A percentile compares a stretch with the other conserved stretches of the same genome.
These are phyloP conservation scores for Torulaspora pretoriensis DNA, from an alignment of 1,139 yeast species.

Conservation along the genomic window DNA sequence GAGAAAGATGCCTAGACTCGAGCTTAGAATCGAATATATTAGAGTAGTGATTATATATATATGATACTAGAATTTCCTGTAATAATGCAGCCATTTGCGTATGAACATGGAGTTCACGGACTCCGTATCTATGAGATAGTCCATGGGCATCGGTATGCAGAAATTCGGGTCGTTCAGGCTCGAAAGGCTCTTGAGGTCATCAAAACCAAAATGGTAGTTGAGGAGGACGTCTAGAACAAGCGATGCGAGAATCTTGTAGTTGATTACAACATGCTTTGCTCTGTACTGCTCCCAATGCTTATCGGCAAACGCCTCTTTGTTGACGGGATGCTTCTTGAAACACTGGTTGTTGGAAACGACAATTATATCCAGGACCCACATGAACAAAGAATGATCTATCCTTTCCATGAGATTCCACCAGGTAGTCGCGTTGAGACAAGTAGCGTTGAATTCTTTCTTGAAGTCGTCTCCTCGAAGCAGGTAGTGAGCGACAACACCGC, in stretches of 20 bases:
- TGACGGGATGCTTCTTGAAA: conserved; percentile 25
- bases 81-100: conserved; percentile 35
- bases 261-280: conserved; percentile 31
- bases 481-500: conserved; percentile 29
- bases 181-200: conserved; percentile 37
- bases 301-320: conserved; percentile 15
- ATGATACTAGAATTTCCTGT: conserved; percentile 29
- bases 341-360: conserved; percentile 30
- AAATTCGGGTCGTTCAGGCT: conserved; percentile 23
- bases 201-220: conserved; percentile 50
- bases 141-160: conserved; percentile 28
- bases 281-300: conserved; percentile 33
- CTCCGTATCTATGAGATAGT: conserved; percentile 23
- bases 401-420: conserved; percentile 35
- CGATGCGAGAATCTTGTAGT: conserved; percentile 41
- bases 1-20: neutral
- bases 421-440: conserved; percentile 31
- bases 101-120: conserved; percentile 27
- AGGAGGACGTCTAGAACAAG: conserved; percentile 39
- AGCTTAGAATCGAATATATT: neutral
- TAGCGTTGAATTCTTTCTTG: conserved; percentile 29
- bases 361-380: conserved; percentile 37
- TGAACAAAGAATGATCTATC: conserved; percentile 31
- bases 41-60: neutral
- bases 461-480: conserved; percentile 30